Conservation (phyloP, 306 rosid species). For the Abrus precatorius region DNA sequence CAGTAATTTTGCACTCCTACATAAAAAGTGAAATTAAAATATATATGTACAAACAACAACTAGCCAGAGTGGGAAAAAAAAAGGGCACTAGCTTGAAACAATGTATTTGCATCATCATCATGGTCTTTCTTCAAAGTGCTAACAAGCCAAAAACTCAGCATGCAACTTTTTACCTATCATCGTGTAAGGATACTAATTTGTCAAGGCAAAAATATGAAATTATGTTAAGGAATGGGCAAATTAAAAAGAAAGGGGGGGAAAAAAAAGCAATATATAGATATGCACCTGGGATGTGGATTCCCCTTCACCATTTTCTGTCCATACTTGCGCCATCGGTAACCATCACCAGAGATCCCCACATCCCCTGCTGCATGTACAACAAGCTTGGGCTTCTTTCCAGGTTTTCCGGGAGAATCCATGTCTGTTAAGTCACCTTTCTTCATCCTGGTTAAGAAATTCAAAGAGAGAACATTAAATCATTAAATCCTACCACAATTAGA, state of each 20-base stretch:
- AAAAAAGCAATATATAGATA: conserved; percentile 26
- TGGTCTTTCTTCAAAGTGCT: conserved; percentile 23
- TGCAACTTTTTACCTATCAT: conserved; percentile 34
- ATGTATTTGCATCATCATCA: conserved; percentile 40
- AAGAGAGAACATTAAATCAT: conserved; percentile 47
- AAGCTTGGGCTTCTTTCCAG: conserved; percentile 78
- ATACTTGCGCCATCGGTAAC: conserved; percentile 97
- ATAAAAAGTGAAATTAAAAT: neutral
- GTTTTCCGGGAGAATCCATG: conserved; percentile 60
- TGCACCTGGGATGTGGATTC: conserved; percentile 88
- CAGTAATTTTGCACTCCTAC: neutral
- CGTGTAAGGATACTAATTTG: conserved; percentile 28
- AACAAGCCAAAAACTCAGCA: conserved; percentile 25
- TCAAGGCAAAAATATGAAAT: conserved; percentile 31
- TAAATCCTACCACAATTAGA: conserved; percentile 35
- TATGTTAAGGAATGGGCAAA: conserved; percentile 23
- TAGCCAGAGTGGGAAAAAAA: neutral
- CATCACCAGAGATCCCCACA: conserved; percentile 94
- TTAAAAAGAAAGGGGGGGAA: conserved; percentile 18
- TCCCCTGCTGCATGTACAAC: conserved; percentile 96
- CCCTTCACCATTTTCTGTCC: conserved; percentile 99
- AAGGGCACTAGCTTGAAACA: neutral
- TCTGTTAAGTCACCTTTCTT: conserved; percentile 68
- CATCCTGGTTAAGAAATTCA: conserved; percentile 67
- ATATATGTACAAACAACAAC: neutral